Conservation (phyloP, 495 filamentous ascomycete genomes). For the Cryomyces minteri region DNA sequence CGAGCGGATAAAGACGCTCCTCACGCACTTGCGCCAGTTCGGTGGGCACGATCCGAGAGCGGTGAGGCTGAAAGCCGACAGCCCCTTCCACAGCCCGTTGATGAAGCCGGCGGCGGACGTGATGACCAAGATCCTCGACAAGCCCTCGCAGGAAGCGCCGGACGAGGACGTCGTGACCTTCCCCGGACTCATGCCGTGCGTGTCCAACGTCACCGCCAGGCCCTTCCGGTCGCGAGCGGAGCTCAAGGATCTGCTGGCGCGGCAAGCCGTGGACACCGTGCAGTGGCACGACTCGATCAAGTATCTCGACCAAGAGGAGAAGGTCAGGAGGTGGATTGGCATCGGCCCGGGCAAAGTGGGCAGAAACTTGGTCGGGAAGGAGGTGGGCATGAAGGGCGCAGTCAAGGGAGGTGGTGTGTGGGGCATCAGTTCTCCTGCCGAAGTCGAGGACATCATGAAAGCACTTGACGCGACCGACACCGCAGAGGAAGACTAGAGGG, state of each 20-base stretch:
- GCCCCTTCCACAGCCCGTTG: slow-evolving; percentile 81
- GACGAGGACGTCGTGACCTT: slow-evolving; percentile 43
- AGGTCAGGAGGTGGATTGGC: slow-evolving; percentile 76
- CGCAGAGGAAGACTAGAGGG: not conserved
- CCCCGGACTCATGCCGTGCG: slow-evolving; percentile 52
- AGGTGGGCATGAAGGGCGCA: slow-evolving; percentile 74
- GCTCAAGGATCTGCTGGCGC: slow-evolving; percentile 54
- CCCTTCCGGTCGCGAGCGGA: slow-evolving; percentile 58
- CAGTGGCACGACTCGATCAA: slow-evolving; percentile 84
- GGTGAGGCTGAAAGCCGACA: slow-evolving; percentile 72
- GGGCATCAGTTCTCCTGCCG: slow-evolving; percentile 70
- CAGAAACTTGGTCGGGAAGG: slow-evolving; percentile 83
- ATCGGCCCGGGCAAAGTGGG: slow-evolving; percentile 93
- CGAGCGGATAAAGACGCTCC: slow-evolving; percentile 62
- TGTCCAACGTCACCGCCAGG: slow-evolving; percentile 69
- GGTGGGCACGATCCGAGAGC: slow-evolving; percentile 83
- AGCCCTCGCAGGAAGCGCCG: slow-evolving; percentile 22
- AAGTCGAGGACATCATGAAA: slow-evolving; percentile 57
- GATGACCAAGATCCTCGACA: slow-evolving; percentile 44
- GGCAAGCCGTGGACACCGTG: slow-evolving; percentile 75
- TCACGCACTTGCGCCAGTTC: slow-evolving; percentile 81
- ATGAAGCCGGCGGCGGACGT: slow-evolving; percentile 70
- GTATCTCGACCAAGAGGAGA: slow-evolving; percentile 72
- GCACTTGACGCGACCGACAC: slow-evolving; percentile 57
- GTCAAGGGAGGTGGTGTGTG: slow-evolving; percentile 82